phyloP scores from a whole-genome alignment of 441 rosid species.

The Pelargonium cotyledonis region DNA sequence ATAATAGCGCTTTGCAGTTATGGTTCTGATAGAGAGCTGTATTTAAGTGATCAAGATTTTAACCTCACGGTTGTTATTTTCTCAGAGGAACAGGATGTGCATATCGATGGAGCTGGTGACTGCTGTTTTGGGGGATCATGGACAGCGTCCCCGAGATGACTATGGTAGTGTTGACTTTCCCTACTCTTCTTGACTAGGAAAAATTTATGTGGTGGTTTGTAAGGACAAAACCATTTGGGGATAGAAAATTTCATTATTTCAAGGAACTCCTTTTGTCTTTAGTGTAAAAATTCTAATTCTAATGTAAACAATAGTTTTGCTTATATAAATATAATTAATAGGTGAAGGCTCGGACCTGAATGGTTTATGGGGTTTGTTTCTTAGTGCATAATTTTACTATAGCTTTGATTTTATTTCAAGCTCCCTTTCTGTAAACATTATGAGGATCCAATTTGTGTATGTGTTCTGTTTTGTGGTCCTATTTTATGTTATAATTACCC shows the following conservation, averaged over 20 bases:
- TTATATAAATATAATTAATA: not conserved
- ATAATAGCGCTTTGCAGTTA: not conserved
- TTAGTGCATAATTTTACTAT: not conserved
- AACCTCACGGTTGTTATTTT: conserved; percentile 16
- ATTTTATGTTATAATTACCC: not conserved
- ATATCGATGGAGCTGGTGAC: conserved; percentile 98
- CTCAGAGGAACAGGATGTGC: conserved; percentile 66
- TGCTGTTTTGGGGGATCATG: conserved; percentile 97
- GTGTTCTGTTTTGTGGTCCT: not conserved
- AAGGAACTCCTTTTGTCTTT: not conserved
- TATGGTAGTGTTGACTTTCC: conserved; percentile 42
- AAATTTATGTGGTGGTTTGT: not conserved
- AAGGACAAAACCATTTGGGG: not conserved
- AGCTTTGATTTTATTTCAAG: conserved; percentile 1
- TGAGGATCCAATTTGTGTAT: too few species aligned
- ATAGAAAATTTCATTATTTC: not conserved
- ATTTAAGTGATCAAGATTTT: not conserved
- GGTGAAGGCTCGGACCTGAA: not conserved
- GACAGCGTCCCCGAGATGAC: conserved; percentile 84
- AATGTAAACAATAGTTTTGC: not conserved
- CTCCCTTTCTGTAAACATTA: not conserved
- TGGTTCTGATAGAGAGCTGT: not conserved
- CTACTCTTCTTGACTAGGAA: conserved; percentile 9
- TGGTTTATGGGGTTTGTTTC: not conserved
- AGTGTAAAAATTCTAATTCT: not conserved